A percentile compares a stretch with the other conserved stretches of the same genome.
Conservation (phyloP, 345 rosid species). For the Punica granatum region DNA sequence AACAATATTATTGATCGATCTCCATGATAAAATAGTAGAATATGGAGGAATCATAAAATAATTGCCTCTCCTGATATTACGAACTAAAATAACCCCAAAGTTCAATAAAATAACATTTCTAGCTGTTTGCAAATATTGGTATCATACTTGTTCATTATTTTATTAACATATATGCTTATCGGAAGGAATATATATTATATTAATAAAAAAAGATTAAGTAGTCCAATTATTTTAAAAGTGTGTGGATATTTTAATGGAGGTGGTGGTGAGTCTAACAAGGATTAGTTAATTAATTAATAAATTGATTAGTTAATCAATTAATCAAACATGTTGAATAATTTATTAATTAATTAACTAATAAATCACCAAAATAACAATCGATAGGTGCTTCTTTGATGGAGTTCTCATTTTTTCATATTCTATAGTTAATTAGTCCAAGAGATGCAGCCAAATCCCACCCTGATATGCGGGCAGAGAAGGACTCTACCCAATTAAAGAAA, state of each 20-base stretch:
- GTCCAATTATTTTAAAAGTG: neutral
- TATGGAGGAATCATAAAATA: neutral
- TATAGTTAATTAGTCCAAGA: neutral
- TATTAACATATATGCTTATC: conserved; percentile 6
- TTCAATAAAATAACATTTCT: conserved; percentile 5
- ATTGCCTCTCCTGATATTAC: neutral
- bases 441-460: neutral
- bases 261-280: conserved; percentile 1
- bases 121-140: conserved; percentile 16
- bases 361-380: neutral
- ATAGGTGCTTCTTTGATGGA: neutral
- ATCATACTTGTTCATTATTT: neutral
- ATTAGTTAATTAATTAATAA: neutral
- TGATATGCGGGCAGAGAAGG: neutral
- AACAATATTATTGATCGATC: neutral
- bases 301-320: too few relatives aligned
- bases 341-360: too few relatives aligned
- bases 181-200: neutral
- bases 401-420: neutral
- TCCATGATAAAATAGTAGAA: neutral
- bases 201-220: too few relatives aligned
- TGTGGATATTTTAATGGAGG: neutral
- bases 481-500: neutral
- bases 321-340: too few relatives aligned
- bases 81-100: neutral